Base-by-base conservation (phyloP, 108 stramenopile genomes). In the Cyclotella kingstonii region DNA sequence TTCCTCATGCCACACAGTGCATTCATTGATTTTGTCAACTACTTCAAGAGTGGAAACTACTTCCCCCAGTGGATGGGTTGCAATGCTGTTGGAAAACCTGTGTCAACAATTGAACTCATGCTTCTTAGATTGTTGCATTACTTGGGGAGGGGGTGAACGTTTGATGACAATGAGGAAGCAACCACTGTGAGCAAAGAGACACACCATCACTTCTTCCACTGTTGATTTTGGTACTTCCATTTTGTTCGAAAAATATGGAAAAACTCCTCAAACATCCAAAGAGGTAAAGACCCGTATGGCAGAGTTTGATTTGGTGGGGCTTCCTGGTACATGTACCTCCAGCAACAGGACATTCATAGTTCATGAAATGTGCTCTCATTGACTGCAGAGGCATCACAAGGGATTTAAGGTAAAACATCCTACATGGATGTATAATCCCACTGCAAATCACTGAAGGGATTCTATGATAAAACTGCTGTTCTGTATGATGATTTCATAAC, bases 371-470 rank as follows among this genome's bases (percentile, higher is more conserved):
- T n/a, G n/a, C n/a, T n/a, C n/a, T n/a, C n/a, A n/a, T n/a, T n/a
- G n/a, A n/a, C n/a, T n/a, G n/a, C n/a, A n/a, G n/a, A n/a, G 57
- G 17, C 0, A 47, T 1, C 70, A 72, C 21, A 56, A 46, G 21
- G 70, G 70, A 10, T 22, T 4, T 10, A 72, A 72, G 41, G 25
- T 25, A 10, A 64, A 63, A 31, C 4, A 49, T 33, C 17, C 60
- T 3, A 54, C 70, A 65, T 14, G 70, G n/a, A 36, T 56, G n/a
- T 67, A 19, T 28, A 67, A 67, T 36, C 30, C 58, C 1, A n/a
- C 23, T 5, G 66, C 27, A 3, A 67, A 57, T 36, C 55, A 67
- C 45, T 31, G 56, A 15, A 3, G 55, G 46, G 11, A 67, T 67
- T 39, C 35, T 67, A 60, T 34, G 56, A 58, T 22, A 66, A 66